These are phyloP conservation scores for Xylaria sp. DNA, from an alignment of 2,329 filamentous ascomycete genomes.

Conservation along the genomic window DNA sequence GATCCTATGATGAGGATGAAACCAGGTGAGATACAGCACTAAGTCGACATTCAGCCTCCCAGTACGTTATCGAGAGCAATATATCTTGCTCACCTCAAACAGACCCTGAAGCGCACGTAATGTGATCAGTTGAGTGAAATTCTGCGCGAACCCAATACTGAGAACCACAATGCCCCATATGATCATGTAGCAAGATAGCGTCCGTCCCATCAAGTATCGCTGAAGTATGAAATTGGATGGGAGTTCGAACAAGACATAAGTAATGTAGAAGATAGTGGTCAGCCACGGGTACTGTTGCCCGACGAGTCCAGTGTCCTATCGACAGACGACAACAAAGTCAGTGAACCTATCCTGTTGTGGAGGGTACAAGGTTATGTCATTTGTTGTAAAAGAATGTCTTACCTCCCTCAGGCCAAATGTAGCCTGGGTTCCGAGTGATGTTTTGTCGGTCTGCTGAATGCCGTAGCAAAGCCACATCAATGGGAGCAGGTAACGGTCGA, in stretches of 20 bases:
- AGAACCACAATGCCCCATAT: slow-evolving; percentile 52
- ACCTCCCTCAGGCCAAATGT: slow-evolving; percentile 53
- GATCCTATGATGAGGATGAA: slow-evolving; percentile 53
- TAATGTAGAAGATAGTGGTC: slow-evolving; percentile 50
- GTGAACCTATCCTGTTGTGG: slow-evolving; percentile 6
- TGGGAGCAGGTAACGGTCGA: slow-evolving; percentile 58
- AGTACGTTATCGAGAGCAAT: neutral
- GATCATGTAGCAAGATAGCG: slow-evolving; percentile 50
- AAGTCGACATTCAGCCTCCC: slow-evolving; percentile 11
- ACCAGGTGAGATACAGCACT: slow-evolving; percentile 54
- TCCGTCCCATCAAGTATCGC: slow-evolving; percentile 49
- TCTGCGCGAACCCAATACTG: slow-evolving; percentile 53
- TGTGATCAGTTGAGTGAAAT: slow-evolving; percentile 53
- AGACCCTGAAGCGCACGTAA: slow-evolving; percentile 53
- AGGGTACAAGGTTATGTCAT: neutral
- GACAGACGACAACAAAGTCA: slow-evolving; percentile 3
- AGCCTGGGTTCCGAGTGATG: slow-evolving; percentile 54
- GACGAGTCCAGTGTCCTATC: slow-evolving; percentile 47
- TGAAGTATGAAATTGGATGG: slow-evolving; percentile 50
- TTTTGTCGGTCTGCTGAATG: slow-evolving; percentile 62
- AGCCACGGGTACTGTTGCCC: slow-evolving; percentile 53
- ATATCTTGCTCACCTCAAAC: slow-evolving; percentile 46
- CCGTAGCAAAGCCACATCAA: slow-evolving; percentile 62
- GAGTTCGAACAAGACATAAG: slow-evolving; percentile 50
- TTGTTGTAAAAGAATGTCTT: slow-evolving; percentile 1